A percentile compares a stretch with the other conserved stretches of the same genome.
Evolutionary conservation across 495 filamentous ascomycete species (phyloP).

Genomic region (Aspergillus conjunctus): DNA sequence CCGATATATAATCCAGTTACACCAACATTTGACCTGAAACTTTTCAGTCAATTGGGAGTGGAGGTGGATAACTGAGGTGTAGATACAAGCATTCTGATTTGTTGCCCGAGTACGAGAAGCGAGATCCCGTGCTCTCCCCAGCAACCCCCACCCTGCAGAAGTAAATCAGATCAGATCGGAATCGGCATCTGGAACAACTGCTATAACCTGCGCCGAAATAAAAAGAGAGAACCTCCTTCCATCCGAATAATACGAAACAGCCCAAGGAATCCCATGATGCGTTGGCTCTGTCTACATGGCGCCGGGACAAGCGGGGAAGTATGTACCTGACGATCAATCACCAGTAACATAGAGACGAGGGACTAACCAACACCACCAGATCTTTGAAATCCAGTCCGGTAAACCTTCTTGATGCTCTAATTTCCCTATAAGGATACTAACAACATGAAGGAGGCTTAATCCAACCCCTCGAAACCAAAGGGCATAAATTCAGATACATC

Average conservation of each 20-base stretch:
- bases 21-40: too few relatives aligned
- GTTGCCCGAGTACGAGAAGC: background rate
- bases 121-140: slow-evolving; percentile 59
- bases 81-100: background rate
- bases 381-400: slow-evolving; percentile 46
- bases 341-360: background rate
- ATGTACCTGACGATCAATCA: slow-evolving; percentile 12
- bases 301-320: slow-evolving; percentile 42
- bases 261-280: slow-evolving; percentile 27
- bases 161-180: background rate
- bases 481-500: slow-evolving; percentile 39
- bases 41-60: too few relatives aligned
- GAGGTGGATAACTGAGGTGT: background rate
- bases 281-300: slow-evolving; percentile 46
- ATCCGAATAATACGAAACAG: background rate
- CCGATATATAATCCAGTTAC: too few relatives aligned
- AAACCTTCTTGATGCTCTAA: slow-evolving; percentile 1
- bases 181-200: too few relatives aligned
- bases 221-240: background rate
- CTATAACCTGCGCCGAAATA: background rate
- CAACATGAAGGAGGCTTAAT: slow-evolving; percentile 34
- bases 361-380: slow-evolving; percentile 29
- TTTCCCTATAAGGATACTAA: slow-evolving; percentile 8
- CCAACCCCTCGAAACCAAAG: slow-evolving; percentile 34
- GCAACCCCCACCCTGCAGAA: slow-evolving; percentile 38